Evolutionary conservation across 2,329 filamentous ascomycete species (phyloP).

Genomic region (Aspergillus pseudoglaucus): DNA sequence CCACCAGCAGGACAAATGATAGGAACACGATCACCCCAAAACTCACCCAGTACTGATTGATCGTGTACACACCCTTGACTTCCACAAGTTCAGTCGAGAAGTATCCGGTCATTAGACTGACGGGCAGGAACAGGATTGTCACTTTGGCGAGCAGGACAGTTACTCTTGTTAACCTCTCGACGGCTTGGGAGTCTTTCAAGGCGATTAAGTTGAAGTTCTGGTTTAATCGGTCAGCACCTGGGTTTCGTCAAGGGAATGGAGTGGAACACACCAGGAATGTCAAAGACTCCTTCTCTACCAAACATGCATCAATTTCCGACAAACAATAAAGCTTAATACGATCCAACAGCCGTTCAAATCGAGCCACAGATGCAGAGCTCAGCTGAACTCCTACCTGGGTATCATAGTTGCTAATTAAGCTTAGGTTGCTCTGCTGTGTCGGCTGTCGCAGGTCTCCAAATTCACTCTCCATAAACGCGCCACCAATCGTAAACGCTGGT

Average conservation of each 20-base stretch:
- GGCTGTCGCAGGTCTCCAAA: slow-evolving; percentile 35
- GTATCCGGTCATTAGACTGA: slow-evolving; percentile 68
- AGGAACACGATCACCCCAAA: slow-evolving; percentile 59
- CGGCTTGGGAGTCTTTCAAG: slow-evolving; percentile 66
- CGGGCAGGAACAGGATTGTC: slow-evolving; percentile 68
- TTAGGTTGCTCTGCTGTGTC: slow-evolving; percentile 18
- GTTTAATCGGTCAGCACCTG: slow-evolving; percentile 5
- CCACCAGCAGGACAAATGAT: slow-evolving; percentile 52
- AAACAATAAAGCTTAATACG: slow-evolving; percentile 57
- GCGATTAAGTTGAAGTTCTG: slow-evolving; percentile 74
- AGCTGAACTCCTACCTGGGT: slow-evolving; percentile 36
- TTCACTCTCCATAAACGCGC: slow-evolving; percentile 22
- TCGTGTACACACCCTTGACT: slow-evolving; percentile 52
- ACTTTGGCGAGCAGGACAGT: slow-evolving; percentile 68
- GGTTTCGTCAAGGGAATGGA: slow-evolving; percentile 55
- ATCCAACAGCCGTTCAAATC: slow-evolving; percentile 56
- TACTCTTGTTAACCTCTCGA: slow-evolving; percentile 64
- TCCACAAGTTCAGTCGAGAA: slow-evolving; percentile 61
- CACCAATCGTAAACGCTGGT: slow-evolving; percentile 12
- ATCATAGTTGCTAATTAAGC: slow-evolving; percentile 11
- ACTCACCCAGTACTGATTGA: slow-evolving; percentile 59
- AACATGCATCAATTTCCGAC: slow-evolving; percentile 57
- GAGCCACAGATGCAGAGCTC: slow-evolving; percentile 46
- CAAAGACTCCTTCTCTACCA: slow-evolving; percentile 63
- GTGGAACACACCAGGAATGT: slow-evolving; percentile 54